Conservation (phyloP, 1,139 yeast genomes). For the Suhomyces atakaporum region DNA sequence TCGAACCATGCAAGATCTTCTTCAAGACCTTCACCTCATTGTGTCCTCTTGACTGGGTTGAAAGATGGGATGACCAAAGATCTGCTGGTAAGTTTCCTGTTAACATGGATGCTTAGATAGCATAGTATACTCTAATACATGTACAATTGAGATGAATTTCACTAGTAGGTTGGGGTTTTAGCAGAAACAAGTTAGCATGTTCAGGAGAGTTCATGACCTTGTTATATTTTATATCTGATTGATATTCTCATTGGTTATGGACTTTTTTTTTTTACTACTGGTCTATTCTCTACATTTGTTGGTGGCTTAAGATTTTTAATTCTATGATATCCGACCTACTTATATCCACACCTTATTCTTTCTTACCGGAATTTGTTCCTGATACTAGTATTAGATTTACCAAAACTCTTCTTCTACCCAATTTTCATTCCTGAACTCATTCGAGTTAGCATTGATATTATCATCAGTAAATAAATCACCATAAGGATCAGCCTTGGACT, state of each 20-base stretch:
- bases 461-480: slow-evolving; percentile 59
- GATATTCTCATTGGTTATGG: too few species aligned
- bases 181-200: too few species aligned
- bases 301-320: too few species aligned
- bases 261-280: too few species aligned
- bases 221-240: too few species aligned
- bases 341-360: not conserved
- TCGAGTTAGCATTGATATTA: slow-evolving; percentile 47
- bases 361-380: not conserved
- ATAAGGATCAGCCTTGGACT: slow-evolving; percentile 50
- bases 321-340: too few species aligned
- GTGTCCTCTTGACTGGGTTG: slow-evolving; percentile 93
- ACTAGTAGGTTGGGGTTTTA: too few species aligned
- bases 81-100: slow-evolving; percentile 55
- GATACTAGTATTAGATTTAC: slow-evolving; percentile 27
- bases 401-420: slow-evolving; percentile 69
- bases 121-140: slow-evolving; percentile 10
- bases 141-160: slow-evolving; percentile 6
- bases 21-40: slow-evolving; percentile 86
- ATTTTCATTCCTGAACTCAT: slow-evolving; percentile 57
- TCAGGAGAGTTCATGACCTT: too few species aligned
- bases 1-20: slow-evolving; percentile 95
- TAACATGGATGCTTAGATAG: slow-evolving; percentile 21
- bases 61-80: slow-evolving; percentile 96
- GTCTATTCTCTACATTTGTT: too few species aligned